A percentile compares a stretch with the other conserved stretches of the same genome.
Evolutionary conservation across 2,329 filamentous ascomycete species (phyloP).

Genomic region (Pseudogymnoascus sp.): DNA sequence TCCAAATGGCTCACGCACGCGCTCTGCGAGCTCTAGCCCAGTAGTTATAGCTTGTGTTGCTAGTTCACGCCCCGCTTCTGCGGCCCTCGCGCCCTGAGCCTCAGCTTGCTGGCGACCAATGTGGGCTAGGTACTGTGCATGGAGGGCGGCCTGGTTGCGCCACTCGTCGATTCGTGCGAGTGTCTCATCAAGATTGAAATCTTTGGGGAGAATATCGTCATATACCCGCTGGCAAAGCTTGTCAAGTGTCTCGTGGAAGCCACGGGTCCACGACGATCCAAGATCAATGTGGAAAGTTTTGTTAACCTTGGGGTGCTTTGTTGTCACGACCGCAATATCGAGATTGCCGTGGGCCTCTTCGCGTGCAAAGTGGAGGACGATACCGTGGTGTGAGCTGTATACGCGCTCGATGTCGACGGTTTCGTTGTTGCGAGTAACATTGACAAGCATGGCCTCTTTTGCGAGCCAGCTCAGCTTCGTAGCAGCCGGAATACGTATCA

Average conservation of each 20-base stretch:
- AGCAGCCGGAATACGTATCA: slow-evolving; percentile 44
- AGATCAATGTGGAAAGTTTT: slow-evolving; percentile 55
- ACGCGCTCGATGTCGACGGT: slow-evolving; percentile 39
- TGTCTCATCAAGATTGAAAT: background rate
- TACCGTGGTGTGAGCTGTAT: slow-evolving; percentile 27
- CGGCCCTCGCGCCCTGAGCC: background rate
- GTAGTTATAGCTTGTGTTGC: background rate
- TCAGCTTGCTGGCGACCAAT: slow-evolving; percentile 31
- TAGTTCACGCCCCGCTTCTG: background rate
- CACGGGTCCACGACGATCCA: slow-evolving; percentile 29
- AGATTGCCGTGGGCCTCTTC: slow-evolving; percentile 50
- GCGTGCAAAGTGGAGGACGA: slow-evolving; percentile 38
- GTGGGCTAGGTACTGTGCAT: slow-evolving; percentile 32
- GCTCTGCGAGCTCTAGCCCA: background rate
- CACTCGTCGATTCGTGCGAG: background rate
- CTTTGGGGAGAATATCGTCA: background rate
- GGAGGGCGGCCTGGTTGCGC: background rate
- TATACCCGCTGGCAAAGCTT: slow-evolving; percentile 16
- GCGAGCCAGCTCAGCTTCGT: slow-evolving; percentile 48
- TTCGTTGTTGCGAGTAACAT: slow-evolving; percentile 41
- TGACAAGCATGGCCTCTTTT: slow-evolving; percentile 48
- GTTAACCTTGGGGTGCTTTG: slow-evolving; percentile 50
- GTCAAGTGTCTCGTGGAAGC: slow-evolving; percentile 21
- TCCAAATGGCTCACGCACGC: slow-evolving; percentile 32
- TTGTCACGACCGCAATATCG: slow-evolving; percentile 50